Evolutionary conservation across 139 green algal species (phyloP), one percentile per base, ranked within the genome.

Genomic region (Diplosphaera chodatii): DNA sequence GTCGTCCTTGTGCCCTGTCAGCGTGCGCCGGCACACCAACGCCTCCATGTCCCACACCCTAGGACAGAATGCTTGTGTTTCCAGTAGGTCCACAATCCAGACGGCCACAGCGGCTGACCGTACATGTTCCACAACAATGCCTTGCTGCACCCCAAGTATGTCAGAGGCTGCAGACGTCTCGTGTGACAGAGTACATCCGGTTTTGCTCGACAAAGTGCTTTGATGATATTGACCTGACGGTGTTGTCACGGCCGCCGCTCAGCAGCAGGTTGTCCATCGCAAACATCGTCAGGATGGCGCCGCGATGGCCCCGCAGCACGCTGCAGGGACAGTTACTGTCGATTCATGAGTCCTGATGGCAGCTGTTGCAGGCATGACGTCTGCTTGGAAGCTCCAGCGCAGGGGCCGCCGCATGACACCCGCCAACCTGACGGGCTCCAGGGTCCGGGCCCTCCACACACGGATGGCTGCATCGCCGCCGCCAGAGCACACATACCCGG

Each of bases 21-120:
- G 86, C 55, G 88, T 94, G 63, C 81, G 78, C 62, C 94, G 81
- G 81, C 91, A 97, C 63, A 94, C 82, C 55, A 93, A 78, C 64
- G 93, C 84, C 27, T 95, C 88, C 69, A 93, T 76, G 80, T 97
- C 91, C 90, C 91, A 96, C 66, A 95, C 88, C 28, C 89, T 84
- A 74, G n/a, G n/a, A n/a, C n/a, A n/a, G n/a, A n/a, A n/a, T n/a
- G n/a, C n/a, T n/a, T n/a, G n/a, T n/a, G n/a, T n/a, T n/a, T n/a
- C n/a, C n/a, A n/a, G n/a, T n/a, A n/a, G n/a, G n/a, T n/a, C n/a
- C n/a, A n/a, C n/a, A n/a, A n/a, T n/a, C n/a, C n/a, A n/a, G n/a
- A n/a, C n/a, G n/a, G n/a, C n/a, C n/a, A n/a, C n/a, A n/a, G n/a
- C n/a, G n/a, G n/a, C n/a, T n/a, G n/a, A n/a, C n/a, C n/a, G n/a